These are phyloP conservation scores for Lentinula edodes DNA, from an alignment of 768 basidiomycete species.

Conservation along the genomic window DNA sequence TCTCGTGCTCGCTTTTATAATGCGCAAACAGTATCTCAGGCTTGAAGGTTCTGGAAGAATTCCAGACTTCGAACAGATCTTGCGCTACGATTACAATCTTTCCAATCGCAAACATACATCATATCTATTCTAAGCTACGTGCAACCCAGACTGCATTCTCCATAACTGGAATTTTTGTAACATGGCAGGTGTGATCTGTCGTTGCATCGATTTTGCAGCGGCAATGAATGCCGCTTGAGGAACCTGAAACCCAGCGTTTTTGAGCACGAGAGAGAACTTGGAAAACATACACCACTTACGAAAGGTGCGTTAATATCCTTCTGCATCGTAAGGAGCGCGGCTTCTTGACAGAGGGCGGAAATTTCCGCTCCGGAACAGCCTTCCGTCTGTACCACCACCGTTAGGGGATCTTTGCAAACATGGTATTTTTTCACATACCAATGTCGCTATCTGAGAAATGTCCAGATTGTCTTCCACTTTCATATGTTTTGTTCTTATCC, in stretches of 20 bases:
- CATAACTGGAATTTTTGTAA: constrained; percentile 69
- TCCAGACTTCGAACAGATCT: background rate
- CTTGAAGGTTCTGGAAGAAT: background rate
- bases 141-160: constrained; percentile 23
- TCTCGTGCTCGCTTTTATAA: too few species aligned
- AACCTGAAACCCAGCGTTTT: constrained; percentile 46
- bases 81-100: too few species aligned
- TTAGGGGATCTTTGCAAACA: background rate
- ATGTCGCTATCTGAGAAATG: constrained; percentile 55
- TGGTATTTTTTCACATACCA: constrained; percentile 37
- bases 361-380: constrained; percentile 98
- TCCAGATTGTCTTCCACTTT: constrained; percentile 68
- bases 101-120: background rate
- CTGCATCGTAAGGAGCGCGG: constrained; percentile 89
- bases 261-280: background rate
- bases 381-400: constrained; percentile 53
- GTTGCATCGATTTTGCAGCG: constrained; percentile 68
- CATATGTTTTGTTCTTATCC: constrained; percentile 76
- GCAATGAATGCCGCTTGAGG: constrained; percentile 63
- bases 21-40: background rate
- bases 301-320: constrained; percentile 70
- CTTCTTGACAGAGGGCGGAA: constrained; percentile 89
- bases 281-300: constrained; percentile 39
- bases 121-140: background rate
- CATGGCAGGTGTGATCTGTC: constrained; percentile 81